These are phyloP conservation scores for Akanthomyces lecanii DNA, from an alignment of 2,329 filamentous ascomycete species.

Conservation along the genomic window DNA sequence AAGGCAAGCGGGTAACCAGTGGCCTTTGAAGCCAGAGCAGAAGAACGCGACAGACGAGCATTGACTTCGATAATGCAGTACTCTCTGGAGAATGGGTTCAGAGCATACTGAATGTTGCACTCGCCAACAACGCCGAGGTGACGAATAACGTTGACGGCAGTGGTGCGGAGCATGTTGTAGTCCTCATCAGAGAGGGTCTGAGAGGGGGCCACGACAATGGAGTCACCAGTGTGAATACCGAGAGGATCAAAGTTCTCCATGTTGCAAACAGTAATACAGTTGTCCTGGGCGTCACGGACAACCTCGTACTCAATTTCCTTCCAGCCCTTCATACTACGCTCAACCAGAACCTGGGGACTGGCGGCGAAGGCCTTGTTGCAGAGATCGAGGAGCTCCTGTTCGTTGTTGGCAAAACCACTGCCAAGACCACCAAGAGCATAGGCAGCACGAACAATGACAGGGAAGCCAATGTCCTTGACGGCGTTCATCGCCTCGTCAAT, in stretches of 20 bases:
- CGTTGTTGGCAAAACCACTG: constrained; percentile 90
- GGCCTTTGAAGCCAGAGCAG: constrained; percentile 91
- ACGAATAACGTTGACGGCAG: constrained; percentile 93
- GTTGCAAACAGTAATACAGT: constrained; percentile 99
- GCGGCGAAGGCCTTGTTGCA: constrained; percentile 94
- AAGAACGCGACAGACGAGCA: constrained; percentile 90
- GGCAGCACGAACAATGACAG: constrained; percentile 93
- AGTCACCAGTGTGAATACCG: constrained; percentile 96
- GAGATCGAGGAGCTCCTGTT: constrained; percentile 75
- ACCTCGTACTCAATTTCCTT: constrained; percentile 99
- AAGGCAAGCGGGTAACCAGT: constrained; percentile 96
- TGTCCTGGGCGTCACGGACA: constrained; percentile 89
- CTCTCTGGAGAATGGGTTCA: constrained; percentile 91
- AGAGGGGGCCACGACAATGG: constrained; percentile 94
- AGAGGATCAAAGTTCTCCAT: constrained; percentile 99
- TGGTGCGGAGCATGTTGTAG: constrained; percentile 98
- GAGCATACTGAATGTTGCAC: constrained; percentile 97
- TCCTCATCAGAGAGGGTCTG: constrained; percentile 96
- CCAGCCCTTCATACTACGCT: constrained; percentile 99
- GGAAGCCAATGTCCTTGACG: constrained; percentile 89
- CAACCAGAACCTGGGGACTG: constrained; percentile 92
- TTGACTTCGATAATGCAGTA: constrained; percentile 99
- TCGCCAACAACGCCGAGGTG: constrained; percentile 97
- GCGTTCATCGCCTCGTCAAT: constrained; percentile 84
- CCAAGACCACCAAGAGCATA: constrained; percentile 94